Percentiles rank a stretch among this genome's conserved stretches.
Evolutionary conservation across 2,329 filamentous ascomycete genomes (phyloP).

Genomic region (Karstenula rhodostoma): DNA sequence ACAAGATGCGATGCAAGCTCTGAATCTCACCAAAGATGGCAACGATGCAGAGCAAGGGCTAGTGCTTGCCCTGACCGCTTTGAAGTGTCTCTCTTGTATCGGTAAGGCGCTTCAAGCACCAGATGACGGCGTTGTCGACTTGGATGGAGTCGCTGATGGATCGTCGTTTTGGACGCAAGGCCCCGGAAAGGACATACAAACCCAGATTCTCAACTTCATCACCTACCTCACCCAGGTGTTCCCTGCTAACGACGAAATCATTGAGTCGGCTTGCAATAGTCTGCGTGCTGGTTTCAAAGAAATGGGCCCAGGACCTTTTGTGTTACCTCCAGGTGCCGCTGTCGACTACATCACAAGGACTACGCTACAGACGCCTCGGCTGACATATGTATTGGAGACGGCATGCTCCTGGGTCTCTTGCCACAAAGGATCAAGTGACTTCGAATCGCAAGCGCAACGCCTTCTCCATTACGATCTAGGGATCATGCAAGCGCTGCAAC

Average conservation of each 20-base stretch:
- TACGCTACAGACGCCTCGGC: constrained; percentile 67
- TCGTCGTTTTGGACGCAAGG: constrained; percentile 59
- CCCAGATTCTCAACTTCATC: constrained; percentile 61
- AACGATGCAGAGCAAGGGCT: constrained; percentile 53
- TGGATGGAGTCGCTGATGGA: constrained; percentile 61
- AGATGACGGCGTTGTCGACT: constrained; percentile 71
- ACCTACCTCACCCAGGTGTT: constrained; percentile 63
- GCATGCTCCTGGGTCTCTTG: constrained; percentile 68
- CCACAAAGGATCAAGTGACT: constrained; percentile 56
- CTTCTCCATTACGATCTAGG: constrained; percentile 67
- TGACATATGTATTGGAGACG: constrained; percentile 74
- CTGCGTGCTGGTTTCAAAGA: constrained; percentile 80
- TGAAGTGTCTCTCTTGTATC: constrained; percentile 74
- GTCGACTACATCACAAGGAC: constrained; percentile 71
- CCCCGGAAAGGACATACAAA: constrained; percentile 60
- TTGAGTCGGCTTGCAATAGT: constrained; percentile 75
- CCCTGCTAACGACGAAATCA: constrained; percentile 69
- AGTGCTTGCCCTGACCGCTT: constrained; percentile 58
- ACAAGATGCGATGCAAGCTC: constrained; percentile 61
- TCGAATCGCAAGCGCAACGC: constrained; percentile 37
- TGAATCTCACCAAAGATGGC: constrained; percentile 41
- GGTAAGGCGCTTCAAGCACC: constrained; percentile 76
- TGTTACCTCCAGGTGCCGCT: constrained; percentile 72
- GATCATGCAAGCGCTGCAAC: constrained; percentile 69
- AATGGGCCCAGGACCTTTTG: constrained; percentile 76